Percentiles rank a stretch among this genome's conserved stretches.
phyloP scores from a whole-genome alignment of 1,139 yeast species.

The Kurtzmaniella quercitrusa region DNA sequence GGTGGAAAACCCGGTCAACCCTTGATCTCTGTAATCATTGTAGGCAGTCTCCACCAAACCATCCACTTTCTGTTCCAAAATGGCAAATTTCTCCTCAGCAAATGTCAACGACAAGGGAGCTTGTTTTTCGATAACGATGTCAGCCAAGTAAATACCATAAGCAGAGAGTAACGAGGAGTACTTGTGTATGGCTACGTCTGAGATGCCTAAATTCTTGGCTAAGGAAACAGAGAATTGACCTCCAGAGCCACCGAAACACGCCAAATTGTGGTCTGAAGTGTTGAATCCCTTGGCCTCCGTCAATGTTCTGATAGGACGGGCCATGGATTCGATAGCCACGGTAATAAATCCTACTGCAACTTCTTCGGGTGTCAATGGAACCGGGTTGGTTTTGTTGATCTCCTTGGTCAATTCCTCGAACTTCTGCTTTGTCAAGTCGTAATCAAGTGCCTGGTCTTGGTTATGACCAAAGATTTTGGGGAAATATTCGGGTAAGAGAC shows the following conservation, averaged over 20 bases:
- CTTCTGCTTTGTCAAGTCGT: conserved; percentile 24
- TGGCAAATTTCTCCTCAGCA: conserved; percentile 13
- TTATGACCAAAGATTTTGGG: conserved; percentile 43
- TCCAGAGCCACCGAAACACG: conserved; percentile 47
- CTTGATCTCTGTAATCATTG: conserved; percentile 29
- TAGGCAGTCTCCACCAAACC: conserved; percentile 23
- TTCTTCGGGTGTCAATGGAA: conserved; percentile 29
- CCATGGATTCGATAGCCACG: conserved; percentile 46
- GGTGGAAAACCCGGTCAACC: conserved; percentile 21
- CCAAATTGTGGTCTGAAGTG: conserved; percentile 39
- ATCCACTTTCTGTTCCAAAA: conserved; percentile 23
- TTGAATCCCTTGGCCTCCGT: conserved; percentile 43
- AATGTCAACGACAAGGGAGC: conserved; percentile 45
- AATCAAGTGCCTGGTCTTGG: conserved; percentile 37
- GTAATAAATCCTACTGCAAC: conserved; percentile 42
- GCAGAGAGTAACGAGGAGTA: conserved; percentile 44
- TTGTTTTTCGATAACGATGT: conserved; percentile 58
- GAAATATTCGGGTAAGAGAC: conserved; percentile 37
- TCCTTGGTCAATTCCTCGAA: conserved; percentile 28
- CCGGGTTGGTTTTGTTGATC: conserved; percentile 22
- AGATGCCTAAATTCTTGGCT: conserved; percentile 36
- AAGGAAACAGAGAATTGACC: conserved; percentile 41
- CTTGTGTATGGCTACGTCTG: conserved; percentile 38
- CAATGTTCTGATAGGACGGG: conserved; percentile 40
- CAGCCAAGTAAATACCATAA: conserved; percentile 42